These are phyloP conservation scores for Dissophora globulifera DNA, from an alignment of 192 early-diverging fungal species.

Conservation along the genomic window DNA sequence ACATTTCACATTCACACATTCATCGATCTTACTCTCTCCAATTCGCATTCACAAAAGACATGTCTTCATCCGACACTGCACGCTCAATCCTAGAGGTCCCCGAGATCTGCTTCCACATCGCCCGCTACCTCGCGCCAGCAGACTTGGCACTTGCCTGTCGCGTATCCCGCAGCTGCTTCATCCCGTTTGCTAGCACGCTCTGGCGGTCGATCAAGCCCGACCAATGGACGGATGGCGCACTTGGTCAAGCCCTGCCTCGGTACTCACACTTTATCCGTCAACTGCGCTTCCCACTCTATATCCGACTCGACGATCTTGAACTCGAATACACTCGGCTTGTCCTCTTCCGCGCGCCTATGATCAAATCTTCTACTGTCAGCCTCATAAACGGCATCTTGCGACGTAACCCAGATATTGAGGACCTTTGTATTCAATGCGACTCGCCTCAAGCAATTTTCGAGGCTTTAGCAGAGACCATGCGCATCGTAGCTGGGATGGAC, in stretches of 20 bases:
- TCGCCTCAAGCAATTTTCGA: too few relatives aligned
- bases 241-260: constrained; percentile 22
- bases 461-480: not conserved
- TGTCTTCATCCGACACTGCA: too few relatives aligned
- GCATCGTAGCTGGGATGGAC: not conserved
- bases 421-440: too few relatives aligned
- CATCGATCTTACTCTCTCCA: too few relatives aligned
- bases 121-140: constrained; percentile 11
- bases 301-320: not conserved
- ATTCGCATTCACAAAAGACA: constrained; percentile 49
- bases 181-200: constrained; percentile 27
- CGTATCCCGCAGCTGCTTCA: constrained; percentile 16
- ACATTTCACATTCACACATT: constrained; percentile 76
- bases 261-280: constrained; percentile 32
- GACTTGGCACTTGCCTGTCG: constrained; percentile 12
- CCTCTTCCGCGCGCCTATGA: constrained; percentile 1
- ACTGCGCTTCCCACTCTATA: constrained; percentile 3
- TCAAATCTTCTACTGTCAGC: not conserved
- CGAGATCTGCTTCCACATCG: constrained; percentile 6
- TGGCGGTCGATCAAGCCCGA: constrained; percentile 32
- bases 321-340: constrained; percentile 7
- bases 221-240: constrained; percentile 21
- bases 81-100: not conserved
- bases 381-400: not conserved
- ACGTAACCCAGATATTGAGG: constrained; percentile 14